These are phyloP conservation scores for Penicillium sp. DNA, from an alignment of 2,329 filamentous ascomycete genomes.

Conservation along the genomic window DNA sequence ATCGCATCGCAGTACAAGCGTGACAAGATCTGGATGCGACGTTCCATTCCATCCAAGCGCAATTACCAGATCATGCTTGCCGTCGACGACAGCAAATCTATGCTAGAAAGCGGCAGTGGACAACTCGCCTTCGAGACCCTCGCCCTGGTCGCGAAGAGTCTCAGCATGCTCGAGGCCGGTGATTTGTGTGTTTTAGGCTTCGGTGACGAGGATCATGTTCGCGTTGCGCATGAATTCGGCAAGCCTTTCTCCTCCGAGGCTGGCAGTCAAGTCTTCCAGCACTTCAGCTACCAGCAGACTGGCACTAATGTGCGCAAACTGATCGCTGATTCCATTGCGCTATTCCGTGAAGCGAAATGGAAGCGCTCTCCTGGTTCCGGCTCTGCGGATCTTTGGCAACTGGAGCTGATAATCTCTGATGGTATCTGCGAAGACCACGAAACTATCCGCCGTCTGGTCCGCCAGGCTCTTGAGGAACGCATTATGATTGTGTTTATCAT, in stretches of 20 bases:
- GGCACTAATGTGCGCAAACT: slow-evolving; percentile 84
- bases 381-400: slow-evolving; percentile 85
- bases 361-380: slow-evolving; percentile 57
- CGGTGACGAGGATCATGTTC: slow-evolving; percentile 71
- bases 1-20: slow-evolving; percentile 98
- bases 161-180: slow-evolving; percentile 92
- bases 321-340: slow-evolving; percentile 74
- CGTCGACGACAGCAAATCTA: slow-evolving; percentile 92
- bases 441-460: slow-evolving; percentile 76
- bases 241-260: slow-evolving; percentile 79
- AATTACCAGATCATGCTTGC: slow-evolving; percentile 97
- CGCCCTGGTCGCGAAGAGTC: slow-evolving; percentile 82
- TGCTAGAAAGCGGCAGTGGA: slow-evolving; percentile 80
- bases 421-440: slow-evolving; percentile 92
- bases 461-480: slow-evolving; percentile 86
- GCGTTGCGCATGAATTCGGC: slow-evolving; percentile 83
- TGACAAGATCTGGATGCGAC: slow-evolving; percentile 99
- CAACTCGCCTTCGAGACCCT: slow-evolving; percentile 90
- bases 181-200: slow-evolving; percentile 93
- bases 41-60: slow-evolving; percentile 87
- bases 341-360: slow-evolving; percentile 77
- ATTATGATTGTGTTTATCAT: slow-evolving; percentile 99
- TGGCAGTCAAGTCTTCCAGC: slow-evolving; percentile 80
- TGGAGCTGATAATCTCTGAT: slow-evolving; percentile 90
- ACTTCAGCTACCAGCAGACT: slow-evolving; percentile 83